These are phyloP conservation scores for Heimioporus retisporus DNA, from an alignment of 1,284 basidiomycete species.

Conservation along the genomic window DNA sequence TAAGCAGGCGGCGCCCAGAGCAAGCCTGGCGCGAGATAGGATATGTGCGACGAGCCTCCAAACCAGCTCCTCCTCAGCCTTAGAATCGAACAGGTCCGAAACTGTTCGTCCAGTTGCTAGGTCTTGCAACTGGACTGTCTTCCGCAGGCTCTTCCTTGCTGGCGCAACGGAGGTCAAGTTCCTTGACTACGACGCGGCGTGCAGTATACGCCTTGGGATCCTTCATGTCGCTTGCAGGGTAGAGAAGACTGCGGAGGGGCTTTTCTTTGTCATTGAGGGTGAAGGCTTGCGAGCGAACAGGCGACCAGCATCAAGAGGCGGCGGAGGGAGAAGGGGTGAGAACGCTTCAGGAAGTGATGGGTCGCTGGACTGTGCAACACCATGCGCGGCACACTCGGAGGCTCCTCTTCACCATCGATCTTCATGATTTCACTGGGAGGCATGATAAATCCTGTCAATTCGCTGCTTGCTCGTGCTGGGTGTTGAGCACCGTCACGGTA, in stretches of 20 bases:
- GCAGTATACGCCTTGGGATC: slow-evolving; percentile 66
- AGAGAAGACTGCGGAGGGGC: slow-evolving; percentile 45
- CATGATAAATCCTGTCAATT: slow-evolving; percentile 38
- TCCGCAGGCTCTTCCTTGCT: slow-evolving; percentile 37
- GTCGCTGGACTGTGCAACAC: slow-evolving; percentile 33
- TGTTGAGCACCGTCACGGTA: slow-evolving; percentile 36
- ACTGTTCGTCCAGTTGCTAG: slow-evolving; percentile 43
- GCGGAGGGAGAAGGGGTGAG: slow-evolving; percentile 54
- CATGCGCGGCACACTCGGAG: slow-evolving; percentile 30
- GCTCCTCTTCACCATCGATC: slow-evolving; percentile 44
- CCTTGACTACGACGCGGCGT: slow-evolving; percentile 64
- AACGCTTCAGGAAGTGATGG: slow-evolving; percentile 38
- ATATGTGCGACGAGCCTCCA: slow-evolving; percentile 36
- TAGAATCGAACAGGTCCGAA: slow-evolving; percentile 55
- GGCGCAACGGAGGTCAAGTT: slow-evolving; percentile 48
- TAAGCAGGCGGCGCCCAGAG: slow-evolving; percentile 52
- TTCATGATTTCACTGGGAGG: slow-evolving; percentile 40
- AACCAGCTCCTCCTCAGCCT: slow-evolving; percentile 67
- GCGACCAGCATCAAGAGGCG: slow-evolving; percentile 47
- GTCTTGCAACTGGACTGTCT: slow-evolving; percentile 36
- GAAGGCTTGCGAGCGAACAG: slow-evolving; percentile 43
- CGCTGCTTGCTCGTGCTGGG: slow-evolving; percentile 41
- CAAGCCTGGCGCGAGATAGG: slow-evolving; percentile 39
- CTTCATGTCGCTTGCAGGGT: slow-evolving; percentile 54
- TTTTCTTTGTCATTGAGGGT: slow-evolving; percentile 43